Base-by-base conservation (phyloP, 495 filamentous ascomycete genomes). In the Penicillium angulare region DNA sequence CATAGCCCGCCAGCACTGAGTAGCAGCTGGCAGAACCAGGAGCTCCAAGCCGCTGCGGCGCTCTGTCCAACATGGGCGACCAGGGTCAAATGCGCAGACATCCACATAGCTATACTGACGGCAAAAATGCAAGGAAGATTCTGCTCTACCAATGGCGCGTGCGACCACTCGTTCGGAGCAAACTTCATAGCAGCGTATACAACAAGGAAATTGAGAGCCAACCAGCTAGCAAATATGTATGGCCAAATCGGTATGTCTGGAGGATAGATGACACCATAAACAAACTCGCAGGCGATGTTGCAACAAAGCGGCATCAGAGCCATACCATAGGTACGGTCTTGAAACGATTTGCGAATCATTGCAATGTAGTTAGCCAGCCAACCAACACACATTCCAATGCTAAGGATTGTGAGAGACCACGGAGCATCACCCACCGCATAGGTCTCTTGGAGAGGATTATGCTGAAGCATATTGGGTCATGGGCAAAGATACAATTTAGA, bases 251-350 rank as follows among this genome's bases (percentile, higher is more conserved):
- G 26, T 29, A 29, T 29, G 26, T 29, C 26, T 29, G 26, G 26
- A 29, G 56, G 56, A 16, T 60, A 57, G 0, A 63, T 47, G 6
- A 60, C 18, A 22, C 35, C 43, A 34, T 59, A 63, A 1, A 57
- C 46, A 6, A 60, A n/a, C 15, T 63, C 60, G 56, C 60, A 63
- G 17, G 54, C 52, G 32, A 59, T 47, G 27, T 63, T 60, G 34
- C 41, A 52, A 38, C 52, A 60, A 7, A 60, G 43, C 1, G 56
- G 56, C 13, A 59, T 38, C 6, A 63, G 46, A 16, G 56, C 29
- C 52, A 60, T 63, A 40, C 45, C 22, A 39, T 61, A 61, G 12
- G 58, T 61, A 7, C 21, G n/a, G 21, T 57, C 56, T 33, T 38
- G 48, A 10, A 43, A 33, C 17, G 56, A 62, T n/a, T 44, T 41